phyloP scores from a whole-genome alignment of 164 flowering plant genomes.

The Macadamia integrifolia region DNA sequence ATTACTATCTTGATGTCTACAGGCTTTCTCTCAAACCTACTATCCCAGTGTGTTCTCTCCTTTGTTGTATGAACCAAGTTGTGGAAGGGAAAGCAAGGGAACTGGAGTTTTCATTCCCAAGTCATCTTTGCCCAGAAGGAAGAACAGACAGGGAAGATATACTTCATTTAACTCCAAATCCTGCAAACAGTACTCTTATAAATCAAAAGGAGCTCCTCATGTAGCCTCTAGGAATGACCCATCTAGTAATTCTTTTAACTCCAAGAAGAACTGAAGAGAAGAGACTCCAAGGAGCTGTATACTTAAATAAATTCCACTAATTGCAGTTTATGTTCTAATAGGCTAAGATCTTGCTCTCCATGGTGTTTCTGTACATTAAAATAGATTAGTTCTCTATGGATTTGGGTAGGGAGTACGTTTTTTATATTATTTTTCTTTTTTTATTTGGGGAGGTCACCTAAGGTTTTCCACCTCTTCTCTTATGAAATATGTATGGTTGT shows the following conservation, averaged over 20 bases:
- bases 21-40: constrained; percentile 36
- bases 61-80: constrained; percentile 31
- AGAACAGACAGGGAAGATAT: constrained; percentile 44
- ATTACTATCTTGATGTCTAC: constrained; percentile 6
- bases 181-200: constrained; percentile 24
- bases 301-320: constrained; percentile 5
- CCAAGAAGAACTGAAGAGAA: constrained; percentile 14
- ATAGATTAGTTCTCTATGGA: neutral
- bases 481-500: constrained; percentile 11
- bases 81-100: constrained; percentile 61
- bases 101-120: constrained; percentile 90
- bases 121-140: constrained; percentile 53
- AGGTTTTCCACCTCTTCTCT: constrained; percentile 12
- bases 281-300: neutral
- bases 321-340: neutral
- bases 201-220: constrained; percentile 22
- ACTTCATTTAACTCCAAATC: constrained; percentile 28
- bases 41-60: constrained; percentile 30
- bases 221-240: constrained; percentile 9
- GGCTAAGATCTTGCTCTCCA: neutral
- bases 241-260: constrained; percentile 19
- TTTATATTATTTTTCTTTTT: neutral
- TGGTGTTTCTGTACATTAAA: constrained; percentile 9
- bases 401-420: neutral
- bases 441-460: constrained; percentile 3